Base-by-base conservation (phyloP, 345 rosid genomes). In the Odontarrhena argentea region DNA sequence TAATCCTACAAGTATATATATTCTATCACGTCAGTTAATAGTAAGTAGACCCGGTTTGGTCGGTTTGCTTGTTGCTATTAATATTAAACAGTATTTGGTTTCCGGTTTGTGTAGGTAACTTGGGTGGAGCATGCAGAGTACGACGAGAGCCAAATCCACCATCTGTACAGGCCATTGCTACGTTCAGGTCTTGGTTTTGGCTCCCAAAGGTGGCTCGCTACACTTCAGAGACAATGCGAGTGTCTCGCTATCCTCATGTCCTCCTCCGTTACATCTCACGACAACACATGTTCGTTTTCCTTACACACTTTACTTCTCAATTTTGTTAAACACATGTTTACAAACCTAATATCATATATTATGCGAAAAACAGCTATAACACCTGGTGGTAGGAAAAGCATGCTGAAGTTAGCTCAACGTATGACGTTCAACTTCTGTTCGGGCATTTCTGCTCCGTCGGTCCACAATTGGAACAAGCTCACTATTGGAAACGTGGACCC, bases 181-280 rank as follows among this genome's bases (percentile, higher is more conserved):
- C 60, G 79, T 36, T 82, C 83, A 35, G 88, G 95, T 40, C 75
- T 82, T 73, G 91, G 87, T 12, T 87, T 85, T 38, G 95, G 95
- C 2, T 83, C 91, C 0, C 86, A 77, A 14, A 65, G 87, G 12
- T 85, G 89, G 95, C 47, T 85, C 3, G 81, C 95, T 41, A 79
- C 91, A 24, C 87, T 87, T 28, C 89, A 84, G 59, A 79, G 91
- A 47, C 91, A 85, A 9, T 80, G 82, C 73, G 80, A 84, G 54
- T 73, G 83, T 74, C 75, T 84, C 9, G 85, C 86, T 5, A 75
- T 82, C 44, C 87, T 84, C 63, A 74, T 82, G 85, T 82, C 88
- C 34, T 79, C 95, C 4, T 45, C 70, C 11, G 82, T 73, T 38
- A 63, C 84, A 10, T n/a, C 74, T 12, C 75, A 71, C 49, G 87